Conservation (phyloP, 2,329 filamentous ascomycete genomes). For the Xylaria sp. region DNA sequence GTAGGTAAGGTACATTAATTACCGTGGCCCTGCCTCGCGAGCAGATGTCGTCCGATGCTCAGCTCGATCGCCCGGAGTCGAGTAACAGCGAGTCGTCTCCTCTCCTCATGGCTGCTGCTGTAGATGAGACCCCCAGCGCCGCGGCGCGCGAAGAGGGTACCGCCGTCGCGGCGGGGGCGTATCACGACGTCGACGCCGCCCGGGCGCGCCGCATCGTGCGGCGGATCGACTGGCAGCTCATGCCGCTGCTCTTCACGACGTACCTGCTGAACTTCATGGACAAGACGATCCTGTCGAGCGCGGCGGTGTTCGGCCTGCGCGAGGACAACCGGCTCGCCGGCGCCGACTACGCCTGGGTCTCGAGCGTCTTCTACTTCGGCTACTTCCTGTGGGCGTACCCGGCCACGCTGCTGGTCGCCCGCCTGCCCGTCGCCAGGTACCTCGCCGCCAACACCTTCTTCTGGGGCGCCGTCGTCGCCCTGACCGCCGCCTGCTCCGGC, state of each 20-base stretch:
- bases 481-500: slow-evolving; percentile 49
- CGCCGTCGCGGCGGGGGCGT: background rate
- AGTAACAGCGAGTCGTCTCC: slow-evolving; percentile 2
- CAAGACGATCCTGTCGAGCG: slow-evolving; percentile 59
- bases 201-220: slow-evolving; percentile 44
- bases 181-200: slow-evolving; percentile 10
- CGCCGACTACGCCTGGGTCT: slow-evolving; percentile 50
- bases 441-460: slow-evolving; percentile 51
- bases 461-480: slow-evolving; percentile 52
- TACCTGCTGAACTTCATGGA: slow-evolving; percentile 66
- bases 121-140: background rate
- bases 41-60: slow-evolving; percentile 16
- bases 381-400: slow-evolving; percentile 56
- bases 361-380: slow-evolving; percentile 51
- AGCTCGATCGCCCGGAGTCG: slow-evolving; percentile 8
- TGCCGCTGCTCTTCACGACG: slow-evolving; percentile 59
- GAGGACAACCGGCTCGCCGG: slow-evolving; percentile 49
- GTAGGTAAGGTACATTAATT: slow-evolving; percentile 8
- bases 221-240: slow-evolving; percentile 59
- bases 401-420: slow-evolving; percentile 51
- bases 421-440: slow-evolving; percentile 51
- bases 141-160: background rate
- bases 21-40: slow-evolving; percentile 12
- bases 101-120: slow-evolving; percentile 9
- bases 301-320: slow-evolving; percentile 58